Base-by-base conservation (phyloP, 1,284 basidiomycete species). In the Ceratobasidium papillatum region DNA sequence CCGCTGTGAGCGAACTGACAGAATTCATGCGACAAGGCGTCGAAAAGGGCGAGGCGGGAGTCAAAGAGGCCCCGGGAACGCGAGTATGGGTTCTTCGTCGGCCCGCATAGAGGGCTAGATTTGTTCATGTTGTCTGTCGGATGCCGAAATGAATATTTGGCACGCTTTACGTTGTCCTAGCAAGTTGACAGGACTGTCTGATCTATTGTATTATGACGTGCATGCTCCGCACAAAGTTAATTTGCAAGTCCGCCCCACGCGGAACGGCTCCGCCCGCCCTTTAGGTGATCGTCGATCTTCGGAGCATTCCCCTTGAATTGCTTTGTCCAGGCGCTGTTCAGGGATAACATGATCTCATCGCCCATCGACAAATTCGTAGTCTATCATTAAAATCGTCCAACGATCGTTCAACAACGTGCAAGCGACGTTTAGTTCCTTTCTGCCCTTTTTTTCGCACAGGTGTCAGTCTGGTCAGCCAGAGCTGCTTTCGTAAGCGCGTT, bases 21-120 rank as follows among this genome's bases (percentile, higher is more conserved):
- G 65, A 68, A 51, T 68, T 68, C 41, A 68, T 68, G 65, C 47
- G 51, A 3, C 7, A 5, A 4, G 65, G 45, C 17, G 65, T 68
- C 11, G 65, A 68, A 43, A 34, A 36, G 25, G 49, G 65, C 34
- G 65, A 68, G n/a, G 65, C 65, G 8, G 47, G 32, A 1, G 49
- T 56, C 14, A 68, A 68, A 36, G 65, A 68, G 38, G 51, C 65
- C n/a, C 19, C 63, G 12, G 65, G 32, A n/a, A 41, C 34, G 32
- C 30, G 49, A 52, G 36, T 43, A 41, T 68, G 65, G 65, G 30
- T 56, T 25, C 38, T 68, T 11, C 27, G 65, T 52, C 30, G 65
- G 25, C 65, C 65, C 4, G 49, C 34, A 47, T 56, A 51, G 51
- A 27, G 47, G 43, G 12, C 19, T 4, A 34, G 4, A 8, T 27